These are phyloP conservation scores for Suhomyces emberorum DNA, from an alignment of 805 yeast genomes.

Conservation along the genomic window DNA sequence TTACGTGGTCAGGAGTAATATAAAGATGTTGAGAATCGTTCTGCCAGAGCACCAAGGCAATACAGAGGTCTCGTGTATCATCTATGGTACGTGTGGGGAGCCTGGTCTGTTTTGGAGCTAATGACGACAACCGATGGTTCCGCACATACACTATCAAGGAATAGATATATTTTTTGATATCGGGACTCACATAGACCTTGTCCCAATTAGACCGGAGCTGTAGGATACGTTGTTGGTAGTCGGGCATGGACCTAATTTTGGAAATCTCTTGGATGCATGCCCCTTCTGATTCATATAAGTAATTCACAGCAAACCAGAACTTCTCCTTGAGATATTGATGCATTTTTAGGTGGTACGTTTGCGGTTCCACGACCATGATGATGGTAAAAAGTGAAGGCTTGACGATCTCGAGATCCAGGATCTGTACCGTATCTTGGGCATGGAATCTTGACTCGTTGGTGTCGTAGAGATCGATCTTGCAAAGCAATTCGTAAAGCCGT, in stretches of 20 bases:
- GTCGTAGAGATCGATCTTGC: slow-evolving; percentile 8
- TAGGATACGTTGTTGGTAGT: slow-evolving; percentile 1
- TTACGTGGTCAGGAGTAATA: slow-evolving; percentile 38
- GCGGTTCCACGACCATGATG: slow-evolving; percentile 8
- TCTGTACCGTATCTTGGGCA: slow-evolving; percentile 1
- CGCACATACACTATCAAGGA: slow-evolving; percentile 36
- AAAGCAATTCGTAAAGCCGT: slow-evolving; percentile 8
- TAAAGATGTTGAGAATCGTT: slow-evolving; percentile 11
- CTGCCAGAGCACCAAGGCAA: slow-evolving; percentile 24
- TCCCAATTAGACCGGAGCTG: not conserved
- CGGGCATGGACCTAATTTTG: not conserved
- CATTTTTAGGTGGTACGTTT: slow-evolving; percentile 3
- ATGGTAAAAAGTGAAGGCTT: slow-evolving; percentile 9
- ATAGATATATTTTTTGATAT: slow-evolving; percentile 33
- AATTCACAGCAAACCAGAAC: slow-evolving; percentile 13
- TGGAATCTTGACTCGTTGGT: slow-evolving; percentile 6
- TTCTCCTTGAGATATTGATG: slow-evolving; percentile 12
- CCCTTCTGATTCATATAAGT: slow-evolving; percentile 9
- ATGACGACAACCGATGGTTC: slow-evolving; percentile 36
- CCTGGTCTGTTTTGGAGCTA: slow-evolving; percentile 35
- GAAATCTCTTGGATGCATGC: slow-evolving; percentile 1
- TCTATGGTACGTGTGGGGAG: slow-evolving; percentile 32
- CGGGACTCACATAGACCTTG: slow-evolving; percentile 31
- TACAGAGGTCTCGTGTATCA: slow-evolving; percentile 25
- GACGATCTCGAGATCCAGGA: slow-evolving; percentile 3